phyloP scores from a whole-genome alignment of 331 rosid species.

The Erythrophleum ivorense region DNA sequence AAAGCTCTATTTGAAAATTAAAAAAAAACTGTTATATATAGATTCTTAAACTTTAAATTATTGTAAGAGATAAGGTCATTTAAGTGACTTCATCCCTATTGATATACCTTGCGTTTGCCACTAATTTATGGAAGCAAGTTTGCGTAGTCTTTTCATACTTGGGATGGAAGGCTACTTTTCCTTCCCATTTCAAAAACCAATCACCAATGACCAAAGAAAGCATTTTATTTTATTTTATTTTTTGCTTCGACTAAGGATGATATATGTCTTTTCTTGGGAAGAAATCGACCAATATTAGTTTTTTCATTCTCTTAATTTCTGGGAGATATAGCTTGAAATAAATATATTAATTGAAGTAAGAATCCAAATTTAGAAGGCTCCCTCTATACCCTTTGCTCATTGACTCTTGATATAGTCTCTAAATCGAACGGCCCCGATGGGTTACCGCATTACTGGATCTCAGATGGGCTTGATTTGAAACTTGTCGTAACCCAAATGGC shows the following conservation, averaged over 20 bases:
- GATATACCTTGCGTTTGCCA: constrained; percentile 32
- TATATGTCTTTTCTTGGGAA: neutral
- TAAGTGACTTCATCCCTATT: neutral
- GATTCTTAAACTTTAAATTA: neutral
- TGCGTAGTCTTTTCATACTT: constrained; percentile 10
- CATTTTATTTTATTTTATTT: constrained; percentile 29
- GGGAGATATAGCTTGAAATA: constrained; percentile 8
- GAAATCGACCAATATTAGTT: constrained; percentile 29
- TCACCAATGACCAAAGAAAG: constrained; percentile 45
- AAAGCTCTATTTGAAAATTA: no score
- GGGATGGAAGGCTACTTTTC: constrained; percentile 48
- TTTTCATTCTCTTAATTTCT: neutral
- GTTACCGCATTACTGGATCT: neutral
- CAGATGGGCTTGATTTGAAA: neutral
- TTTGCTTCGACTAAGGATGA: constrained; percentile 45
- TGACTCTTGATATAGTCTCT: neutral
- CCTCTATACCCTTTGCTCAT: neutral
- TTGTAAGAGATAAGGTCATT: neutral
- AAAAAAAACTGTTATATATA: neutral
- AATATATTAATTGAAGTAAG: neutral
- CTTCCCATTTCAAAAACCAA: constrained; percentile 24
- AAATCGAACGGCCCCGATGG: constrained; percentile 37
- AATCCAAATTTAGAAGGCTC: neutral
- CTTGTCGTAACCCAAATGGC: neutral
- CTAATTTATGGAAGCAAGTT: neutral